phyloP scores from a whole-genome alignment of 495 filamentous ascomycete species.

The Venustampulla echinocandica region DNA sequence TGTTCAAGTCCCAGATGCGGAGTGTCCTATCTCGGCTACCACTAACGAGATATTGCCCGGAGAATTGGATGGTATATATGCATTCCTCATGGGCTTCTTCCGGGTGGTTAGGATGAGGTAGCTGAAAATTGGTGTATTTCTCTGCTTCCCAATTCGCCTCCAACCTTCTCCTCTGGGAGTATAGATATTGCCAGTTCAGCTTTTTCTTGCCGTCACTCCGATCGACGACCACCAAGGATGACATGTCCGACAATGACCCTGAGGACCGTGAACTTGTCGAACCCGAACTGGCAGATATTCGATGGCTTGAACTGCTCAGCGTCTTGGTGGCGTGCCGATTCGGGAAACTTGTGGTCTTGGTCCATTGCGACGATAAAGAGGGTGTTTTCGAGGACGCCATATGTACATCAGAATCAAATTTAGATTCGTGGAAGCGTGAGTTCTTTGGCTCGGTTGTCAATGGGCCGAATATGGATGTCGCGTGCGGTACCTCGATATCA shows the following conservation, averaged over 20 bases:
- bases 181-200: slow-evolving; percentile 79
- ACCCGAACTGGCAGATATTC: slow-evolving; percentile 2
- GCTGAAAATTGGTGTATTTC: slow-evolving; percentile 74
- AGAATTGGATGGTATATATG: slow-evolving; percentile 90
- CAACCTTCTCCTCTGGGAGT: slow-evolving; percentile 73
- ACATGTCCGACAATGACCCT: slow-evolving; percentile 7
- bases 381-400: slow-evolving; percentile 9
- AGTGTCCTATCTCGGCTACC: slow-evolving; percentile 84
- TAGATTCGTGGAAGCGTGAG: slow-evolving; percentile 2
- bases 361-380: not conserved
- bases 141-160: slow-evolving; percentile 89
- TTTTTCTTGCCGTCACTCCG: slow-evolving; percentile 34
- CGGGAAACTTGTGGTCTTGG: not conserved
- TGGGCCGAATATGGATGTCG: slow-evolving; percentile 17
- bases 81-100: slow-evolving; percentile 86
- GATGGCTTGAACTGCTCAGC: not conserved
- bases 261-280: not conserved
- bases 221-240: slow-evolving; percentile 20
- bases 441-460: not conserved
- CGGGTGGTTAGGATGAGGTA: slow-evolving; percentile 72
- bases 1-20: slow-evolving; percentile 84
- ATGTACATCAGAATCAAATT: slow-evolving; percentile 9
- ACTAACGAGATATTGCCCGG: slow-evolving; percentile 78
- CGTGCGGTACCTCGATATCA: slow-evolving; percentile 17
- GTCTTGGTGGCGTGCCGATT: not conserved